phyloP scores from a whole-genome alignment of 805 yeast species.

The Hanseniaspora hatyaiensis region DNA sequence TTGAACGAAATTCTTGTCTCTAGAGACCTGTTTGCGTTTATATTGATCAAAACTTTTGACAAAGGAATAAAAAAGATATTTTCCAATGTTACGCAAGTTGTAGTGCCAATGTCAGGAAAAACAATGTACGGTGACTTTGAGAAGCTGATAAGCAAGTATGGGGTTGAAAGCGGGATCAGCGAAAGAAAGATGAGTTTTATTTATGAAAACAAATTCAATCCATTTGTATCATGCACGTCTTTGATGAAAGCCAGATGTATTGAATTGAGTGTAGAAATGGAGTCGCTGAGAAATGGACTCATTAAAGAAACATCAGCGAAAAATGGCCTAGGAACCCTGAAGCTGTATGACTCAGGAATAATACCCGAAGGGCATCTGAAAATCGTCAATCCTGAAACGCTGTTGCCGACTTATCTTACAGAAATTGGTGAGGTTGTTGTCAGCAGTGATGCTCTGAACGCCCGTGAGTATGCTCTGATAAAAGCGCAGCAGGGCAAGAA shows the following conservation, averaged over 20 bases:
- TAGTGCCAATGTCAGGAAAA: conserved; percentile 68
- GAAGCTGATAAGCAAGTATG: conserved; percentile 47
- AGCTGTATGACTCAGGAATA: conserved; percentile 85
- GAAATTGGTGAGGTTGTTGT: conserved; percentile 98
- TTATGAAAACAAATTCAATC: conserved; percentile 69
- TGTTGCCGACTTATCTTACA: conserved; percentile 65
- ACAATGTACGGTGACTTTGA: conserved; percentile 53
- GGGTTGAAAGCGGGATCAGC: conserved; percentile 48
- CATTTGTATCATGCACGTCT: conserved; percentile 52
- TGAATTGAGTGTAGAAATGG: conserved; percentile 74
- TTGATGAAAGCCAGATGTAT: conserved; percentile 78
- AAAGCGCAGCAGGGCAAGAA: conserved; percentile 24
- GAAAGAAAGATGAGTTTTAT: conserved; percentile 63
- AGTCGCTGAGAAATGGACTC: conserved; percentile 81
- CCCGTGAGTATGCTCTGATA: conserved; percentile 41
- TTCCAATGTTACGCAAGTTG: conserved; percentile 59
- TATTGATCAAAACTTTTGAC: conserved; percentile 54
- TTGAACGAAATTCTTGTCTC: conserved; percentile 81
- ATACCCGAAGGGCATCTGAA: conserved; percentile 90
- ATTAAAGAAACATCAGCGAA: conserved; percentile 38
- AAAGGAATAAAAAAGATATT: conserved; percentile 21
- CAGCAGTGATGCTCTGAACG: conserved; percentile 66
- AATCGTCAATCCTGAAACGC: conserved; percentile 89
- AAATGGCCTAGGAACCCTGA: conserved; percentile 34
- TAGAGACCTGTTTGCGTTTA: conserved; percentile 67